These are phyloP conservation scores for Aspergillus neotritici DNA, from an alignment of 2,329 filamentous ascomycete genomes.

Conservation along the genomic window DNA sequence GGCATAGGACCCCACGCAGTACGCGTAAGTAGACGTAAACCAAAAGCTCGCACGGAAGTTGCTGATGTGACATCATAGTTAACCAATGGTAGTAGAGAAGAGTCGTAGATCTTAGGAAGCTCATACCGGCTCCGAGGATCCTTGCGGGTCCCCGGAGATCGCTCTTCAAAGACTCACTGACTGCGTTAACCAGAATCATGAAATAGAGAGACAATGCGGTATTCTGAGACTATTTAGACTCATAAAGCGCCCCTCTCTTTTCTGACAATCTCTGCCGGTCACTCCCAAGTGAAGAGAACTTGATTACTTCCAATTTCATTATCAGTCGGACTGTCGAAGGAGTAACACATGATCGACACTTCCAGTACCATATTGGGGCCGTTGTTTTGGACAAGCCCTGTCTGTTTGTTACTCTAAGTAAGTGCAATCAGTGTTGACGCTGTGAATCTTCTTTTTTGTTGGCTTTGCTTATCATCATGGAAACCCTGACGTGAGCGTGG, in stretches of 20 bases:
- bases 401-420: slow-evolving; percentile 1
- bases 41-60: slow-evolving; percentile 7
- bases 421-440: slow-evolving; percentile 3
- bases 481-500: slow-evolving; percentile 1
- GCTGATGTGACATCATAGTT: slow-evolving; percentile 11
- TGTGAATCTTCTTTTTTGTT: slow-evolving; percentile 4
- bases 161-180: background rate
- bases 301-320: slow-evolving; percentile 3
- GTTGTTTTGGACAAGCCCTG: slow-evolving; percentile 5
- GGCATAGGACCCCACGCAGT: slow-evolving; percentile 6
- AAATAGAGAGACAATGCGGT: slow-evolving; percentile 5
- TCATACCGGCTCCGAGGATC: slow-evolving; percentile 5
- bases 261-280: slow-evolving; percentile 5
- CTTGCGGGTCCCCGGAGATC: slow-evolving; percentile 1
- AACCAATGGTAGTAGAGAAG: slow-evolving; percentile 7
- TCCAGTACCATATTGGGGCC: slow-evolving; percentile 2
- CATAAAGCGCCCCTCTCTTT: background rate
- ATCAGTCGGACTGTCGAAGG: slow-evolving; percentile 4
- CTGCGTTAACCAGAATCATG: slow-evolving; percentile 3
- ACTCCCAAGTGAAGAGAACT: slow-evolving; percentile 4
- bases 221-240: slow-evolving; percentile 6
- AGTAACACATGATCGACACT: slow-evolving; percentile 4
- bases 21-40: slow-evolving; percentile 5
- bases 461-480: slow-evolving; percentile 3
- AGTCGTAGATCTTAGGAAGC: slow-evolving; percentile 9